These are phyloP conservation scores for Silene coronaria DNA, from an alignment of 179 eudicot genomes.

Conservation along the genomic window DNA sequence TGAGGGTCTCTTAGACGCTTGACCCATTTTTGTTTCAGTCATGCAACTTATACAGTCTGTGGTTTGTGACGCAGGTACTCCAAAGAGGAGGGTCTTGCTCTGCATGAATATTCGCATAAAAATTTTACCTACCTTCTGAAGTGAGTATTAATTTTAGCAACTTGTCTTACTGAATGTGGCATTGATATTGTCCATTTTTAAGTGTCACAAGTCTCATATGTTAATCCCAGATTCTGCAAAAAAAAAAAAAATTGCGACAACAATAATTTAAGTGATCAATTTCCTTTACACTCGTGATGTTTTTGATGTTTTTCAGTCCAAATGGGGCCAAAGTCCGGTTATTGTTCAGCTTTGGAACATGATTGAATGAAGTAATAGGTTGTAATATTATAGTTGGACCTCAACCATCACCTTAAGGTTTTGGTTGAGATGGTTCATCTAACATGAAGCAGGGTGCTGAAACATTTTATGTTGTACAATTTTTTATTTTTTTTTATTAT, in stretches of 20 bases:
- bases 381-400: too few relatives aligned
- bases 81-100: slow-evolving; percentile 71
- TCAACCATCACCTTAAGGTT: too few relatives aligned
- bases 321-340: too few relatives aligned
- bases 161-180: background rate
- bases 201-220: background rate
- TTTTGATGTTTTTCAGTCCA: too few relatives aligned
- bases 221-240: background rate
- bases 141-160: slow-evolving; percentile 39
- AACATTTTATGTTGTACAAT: too few relatives aligned
- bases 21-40: background rate
- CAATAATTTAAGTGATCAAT: background rate
- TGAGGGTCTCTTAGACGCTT: background rate
- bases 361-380: too few relatives aligned
- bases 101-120: slow-evolving; percentile 38
- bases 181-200: background rate
- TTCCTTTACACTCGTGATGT: too few relatives aligned
- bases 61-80: slow-evolving; percentile 59
- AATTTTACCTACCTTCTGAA: slow-evolving; percentile 80
- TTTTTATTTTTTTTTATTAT: too few relatives aligned
- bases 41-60: slow-evolving; percentile 1
- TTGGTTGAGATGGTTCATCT: too few relatives aligned
- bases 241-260: background rate
- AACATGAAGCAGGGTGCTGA: too few relatives aligned
- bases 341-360: too few relatives aligned